Base-by-base conservation (phyloP, 805 yeast genomes). In the Myxozyma kluyveri region DNA sequence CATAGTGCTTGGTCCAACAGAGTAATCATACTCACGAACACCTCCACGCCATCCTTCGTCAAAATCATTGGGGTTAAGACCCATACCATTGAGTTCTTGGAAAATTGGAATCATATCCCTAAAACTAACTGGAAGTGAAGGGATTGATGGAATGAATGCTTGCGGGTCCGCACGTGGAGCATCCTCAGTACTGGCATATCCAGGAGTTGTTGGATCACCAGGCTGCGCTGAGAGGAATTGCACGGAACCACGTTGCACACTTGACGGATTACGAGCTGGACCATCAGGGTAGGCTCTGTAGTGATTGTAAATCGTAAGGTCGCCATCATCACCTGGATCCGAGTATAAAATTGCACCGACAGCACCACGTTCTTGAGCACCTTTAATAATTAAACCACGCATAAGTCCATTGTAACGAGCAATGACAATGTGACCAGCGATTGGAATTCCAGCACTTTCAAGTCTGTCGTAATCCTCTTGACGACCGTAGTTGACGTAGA, bases 151-250 rank as follows among this genome's bases (percentile, higher is more conserved):
- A 43, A 80, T 81, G 4, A 75, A 66, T 31, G 67, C 60, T 50
- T 64, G 57, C 1, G 86, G 86, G 54, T 75, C 80, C 4, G 66
- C 65, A 48, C 85, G 71, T 22, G 75, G 68, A 39, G 75, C 75
- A 14, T 72, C 76, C 3, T 77, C 77, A 43, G 74, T 77, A 32
- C 81, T 77, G 3, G 85, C 78, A 57, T 75, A 78, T 2, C 85
- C 87, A 1, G 89, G 89, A 1, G 89, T 81, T 0, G 89, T 78
- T 17, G 93, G 93, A 63, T 85, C 93, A 31, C 93, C 93, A 1
- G 90, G 89, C 3, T 74, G 70, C 43, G 66, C 67, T 3, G 85
- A 75, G 29, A 84, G 68, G 63, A 77, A 85, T 65, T 78, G 80
- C 3, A 83, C 86, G 39, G 87, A 81, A 1, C 93, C 93, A 61